Percentiles rank a stretch among this genome's conserved stretches.
Conservation (phyloP, 257 asterid species). For the Fraxinus quadrangulata region DNA sequence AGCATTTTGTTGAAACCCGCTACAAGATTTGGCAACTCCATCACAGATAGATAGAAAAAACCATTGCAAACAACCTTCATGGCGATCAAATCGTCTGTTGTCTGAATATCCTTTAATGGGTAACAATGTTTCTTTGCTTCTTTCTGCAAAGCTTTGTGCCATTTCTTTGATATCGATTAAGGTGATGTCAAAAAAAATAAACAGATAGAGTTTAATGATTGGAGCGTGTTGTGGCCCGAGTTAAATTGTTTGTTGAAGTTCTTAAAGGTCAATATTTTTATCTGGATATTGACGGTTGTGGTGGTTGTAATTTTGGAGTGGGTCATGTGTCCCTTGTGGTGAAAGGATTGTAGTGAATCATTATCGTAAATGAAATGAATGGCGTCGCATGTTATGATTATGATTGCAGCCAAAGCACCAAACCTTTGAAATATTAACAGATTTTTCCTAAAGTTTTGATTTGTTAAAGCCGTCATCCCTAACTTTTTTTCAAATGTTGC, state of each 20-base stretch:
- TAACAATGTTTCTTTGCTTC: constrained; percentile 27
- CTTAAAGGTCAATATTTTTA: not conserved
- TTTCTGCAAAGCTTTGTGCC: constrained; percentile 18
- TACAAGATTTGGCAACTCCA: constrained; percentile 16
- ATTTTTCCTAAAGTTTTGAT: too few species aligned
- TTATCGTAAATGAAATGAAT: not conserved
- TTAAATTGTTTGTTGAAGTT: not conserved
- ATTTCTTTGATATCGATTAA: not conserved
- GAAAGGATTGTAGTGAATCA: not conserved
- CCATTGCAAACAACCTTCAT: not conserved
- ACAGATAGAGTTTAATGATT: not conserved
- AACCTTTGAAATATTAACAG: too few species aligned
- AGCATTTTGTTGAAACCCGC: constrained; percentile 7
- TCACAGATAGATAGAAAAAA: not conserved
- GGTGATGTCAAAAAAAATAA: not conserved
- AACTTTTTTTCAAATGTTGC: too few species aligned
- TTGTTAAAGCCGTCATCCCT: too few species aligned
- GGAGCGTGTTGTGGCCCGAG: not conserved
- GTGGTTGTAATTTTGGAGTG: not conserved
- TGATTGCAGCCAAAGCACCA: too few species aligned
- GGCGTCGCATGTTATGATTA: not conserved
- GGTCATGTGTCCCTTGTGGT: not conserved
- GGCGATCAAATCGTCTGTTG: constrained; percentile 1
- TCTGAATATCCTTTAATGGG: constrained; percentile 10
- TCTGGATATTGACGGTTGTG: not conserved